These are phyloP conservation scores for Bipolaris oryzae DNA, from an alignment of 2,329 filamentous ascomycete species.

Conservation along the genomic window DNA sequence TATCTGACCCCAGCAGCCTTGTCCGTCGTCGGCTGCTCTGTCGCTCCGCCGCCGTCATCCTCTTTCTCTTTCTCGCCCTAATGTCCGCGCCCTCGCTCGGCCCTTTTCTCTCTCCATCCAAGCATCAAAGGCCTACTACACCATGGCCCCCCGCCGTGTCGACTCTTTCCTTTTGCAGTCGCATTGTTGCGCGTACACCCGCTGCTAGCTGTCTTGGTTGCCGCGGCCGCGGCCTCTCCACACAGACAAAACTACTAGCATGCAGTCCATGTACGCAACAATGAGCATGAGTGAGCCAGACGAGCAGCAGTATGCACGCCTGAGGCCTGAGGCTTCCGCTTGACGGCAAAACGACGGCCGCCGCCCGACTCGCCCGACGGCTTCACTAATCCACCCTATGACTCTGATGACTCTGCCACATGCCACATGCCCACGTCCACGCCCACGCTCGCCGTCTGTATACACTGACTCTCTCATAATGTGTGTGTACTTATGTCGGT, in stretches of 20 bases:
- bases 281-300: background rate
- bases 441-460: no score
- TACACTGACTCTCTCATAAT: no score
- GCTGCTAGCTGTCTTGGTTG: background rate
- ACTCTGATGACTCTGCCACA: constrained; percentile 14
- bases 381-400: constrained; percentile 26
- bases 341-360: constrained; percentile 22
- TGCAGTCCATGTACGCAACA: background rate
- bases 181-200: constrained; percentile 1
- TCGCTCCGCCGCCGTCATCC: background rate
- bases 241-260: background rate
- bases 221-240: background rate
- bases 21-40: background rate
- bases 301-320: background rate
- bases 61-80: background rate
- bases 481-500: no score
- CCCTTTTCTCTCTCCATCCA: constrained; percentile 1
- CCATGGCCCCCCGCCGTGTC: background rate
- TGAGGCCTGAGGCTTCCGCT: constrained; percentile 5
- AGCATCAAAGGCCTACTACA: background rate
- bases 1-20: constrained; percentile 15
- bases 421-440: no score
- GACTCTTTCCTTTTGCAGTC: constrained; percentile 3
- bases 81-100: constrained; percentile 1
- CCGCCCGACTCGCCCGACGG: constrained; percentile 14